Percentiles rank a stretch among this genome's conserved stretches.
Conservation (phyloP, 169 alveolate genomes). For the Babesia ovata region DNA sequence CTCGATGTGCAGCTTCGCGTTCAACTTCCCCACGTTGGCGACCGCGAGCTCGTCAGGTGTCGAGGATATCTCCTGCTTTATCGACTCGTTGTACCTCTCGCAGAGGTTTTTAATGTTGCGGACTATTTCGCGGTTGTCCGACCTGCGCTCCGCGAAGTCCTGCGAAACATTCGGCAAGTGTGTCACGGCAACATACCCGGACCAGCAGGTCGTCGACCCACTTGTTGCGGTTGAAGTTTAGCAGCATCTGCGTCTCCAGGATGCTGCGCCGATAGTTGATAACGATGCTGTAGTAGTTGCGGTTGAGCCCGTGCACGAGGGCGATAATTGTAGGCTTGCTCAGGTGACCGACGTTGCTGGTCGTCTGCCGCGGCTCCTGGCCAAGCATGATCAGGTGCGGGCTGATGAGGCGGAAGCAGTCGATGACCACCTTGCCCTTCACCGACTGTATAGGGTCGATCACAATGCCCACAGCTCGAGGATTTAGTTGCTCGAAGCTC, state of each 20-base stretch:
- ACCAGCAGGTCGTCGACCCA: slow-evolving; percentile 94
- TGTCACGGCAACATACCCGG: slow-evolving; percentile 68
- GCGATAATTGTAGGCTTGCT: slow-evolving; percentile 91
- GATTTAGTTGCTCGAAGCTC: slow-evolving; percentile 97
- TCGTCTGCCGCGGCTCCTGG: slow-evolving; percentile 99
- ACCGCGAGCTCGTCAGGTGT: slow-evolving; percentile 91
- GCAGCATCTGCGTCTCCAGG: slow-evolving; percentile 95
- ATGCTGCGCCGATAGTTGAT: slow-evolving; percentile 96
- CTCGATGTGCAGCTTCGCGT: slow-evolving; percentile 89
- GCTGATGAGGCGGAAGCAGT: slow-evolving; percentile 97
- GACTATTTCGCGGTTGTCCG: slow-evolving; percentile 81
- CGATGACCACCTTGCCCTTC: slow-evolving; percentile 98
- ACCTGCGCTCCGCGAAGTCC: slow-evolving; percentile 47
- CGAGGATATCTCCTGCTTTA: slow-evolving; percentile 92
- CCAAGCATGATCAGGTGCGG: slow-evolving; percentile 93
- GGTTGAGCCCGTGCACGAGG: slow-evolving; percentile 92
- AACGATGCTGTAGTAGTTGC: slow-evolving; percentile 97
- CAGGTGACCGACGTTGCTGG: slow-evolving; percentile 96
- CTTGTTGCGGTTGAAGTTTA: slow-evolving; percentile 92
- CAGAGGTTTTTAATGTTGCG: slow-evolving; percentile 83
- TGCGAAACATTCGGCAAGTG: slow-evolving; percentile 20
- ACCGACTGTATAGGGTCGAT: slow-evolving; percentile 99
- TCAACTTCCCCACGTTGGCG: slow-evolving; percentile 89
- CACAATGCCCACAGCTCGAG: slow-evolving; percentile 99
- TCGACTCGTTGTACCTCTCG: slow-evolving; percentile 89